A percentile compares a stretch with the other conserved stretches of the same genome.
Conservation (phyloP, 352 stramenopile species). For the Pythium aquatile region DNA sequence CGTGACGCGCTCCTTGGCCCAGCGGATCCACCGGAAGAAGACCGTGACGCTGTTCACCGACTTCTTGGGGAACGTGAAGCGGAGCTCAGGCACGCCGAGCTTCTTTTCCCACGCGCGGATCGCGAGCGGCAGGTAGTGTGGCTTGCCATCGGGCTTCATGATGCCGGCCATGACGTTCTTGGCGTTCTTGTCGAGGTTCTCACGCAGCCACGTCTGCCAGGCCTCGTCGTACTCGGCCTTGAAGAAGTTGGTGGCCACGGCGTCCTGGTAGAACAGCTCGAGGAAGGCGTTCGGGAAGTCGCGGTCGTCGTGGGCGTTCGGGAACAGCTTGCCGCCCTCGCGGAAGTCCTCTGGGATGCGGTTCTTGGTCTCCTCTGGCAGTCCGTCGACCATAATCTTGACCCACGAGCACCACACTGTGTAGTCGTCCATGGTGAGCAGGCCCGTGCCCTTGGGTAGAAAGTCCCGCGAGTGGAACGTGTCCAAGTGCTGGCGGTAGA, state of each 20-base stretch:
- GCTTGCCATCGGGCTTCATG: conserved; percentile 42
- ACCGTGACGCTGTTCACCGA: conserved; percentile 58
- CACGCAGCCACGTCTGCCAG: conserved; percentile 56
- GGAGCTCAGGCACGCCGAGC: conserved; percentile 45
- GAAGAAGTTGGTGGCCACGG: conserved; percentile 58
- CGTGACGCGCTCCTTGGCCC: conserved; percentile 75
- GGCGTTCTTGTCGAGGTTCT: conserved; percentile 60
- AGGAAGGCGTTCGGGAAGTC: conserved; percentile 68
- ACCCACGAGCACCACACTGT: conserved; percentile 65
- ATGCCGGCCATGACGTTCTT: conserved; percentile 39
- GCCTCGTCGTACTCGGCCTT: conserved; percentile 50
- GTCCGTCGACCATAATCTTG: conserved; percentile 38
- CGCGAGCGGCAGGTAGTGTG: conserved; percentile 55
- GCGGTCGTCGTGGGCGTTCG: conserved; percentile 44
- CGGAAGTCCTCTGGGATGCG: conserved; percentile 57
- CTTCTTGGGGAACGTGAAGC: conserved; percentile 71
- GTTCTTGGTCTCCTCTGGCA: conserved; percentile 30
- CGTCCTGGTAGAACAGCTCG: conserved; percentile 53
- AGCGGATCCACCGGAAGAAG: conserved; percentile 78
- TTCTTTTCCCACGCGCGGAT: conserved; percentile 65
- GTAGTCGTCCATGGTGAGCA: conserved; percentile 59
- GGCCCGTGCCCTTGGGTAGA: conserved; percentile 43
- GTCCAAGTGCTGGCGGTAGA: conserved; percentile 81
- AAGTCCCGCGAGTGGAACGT: conserved; percentile 79
- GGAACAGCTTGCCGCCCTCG: conserved; percentile 57